Evolutionary conservation across 306 rosid genomes (phyloP).

Genomic region (Pachyrhizus erosus): DNA sequence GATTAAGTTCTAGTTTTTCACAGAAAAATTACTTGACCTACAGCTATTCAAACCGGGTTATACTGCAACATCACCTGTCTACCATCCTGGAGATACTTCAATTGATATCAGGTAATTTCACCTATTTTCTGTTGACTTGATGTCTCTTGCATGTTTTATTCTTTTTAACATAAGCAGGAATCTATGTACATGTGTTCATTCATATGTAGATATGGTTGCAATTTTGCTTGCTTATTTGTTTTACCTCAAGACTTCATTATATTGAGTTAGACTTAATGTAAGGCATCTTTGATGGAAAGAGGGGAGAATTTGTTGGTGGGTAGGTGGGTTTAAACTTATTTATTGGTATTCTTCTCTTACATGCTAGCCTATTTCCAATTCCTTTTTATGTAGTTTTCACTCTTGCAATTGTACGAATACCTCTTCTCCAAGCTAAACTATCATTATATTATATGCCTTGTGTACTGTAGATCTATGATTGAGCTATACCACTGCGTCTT

Average conservation of each 20-base stretch:
- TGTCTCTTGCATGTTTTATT: background rate
- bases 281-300: background rate
- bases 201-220: background rate
- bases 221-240: background rate
- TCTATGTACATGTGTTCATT: background rate
- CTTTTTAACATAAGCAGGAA: background rate
- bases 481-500: background rate
- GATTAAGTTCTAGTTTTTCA: background rate
- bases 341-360: background rate
- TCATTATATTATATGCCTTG: background rate
- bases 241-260: conserved; percentile 1
- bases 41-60: conserved; percentile 25
- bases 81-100: conserved; percentile 17
- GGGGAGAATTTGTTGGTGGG: background rate
- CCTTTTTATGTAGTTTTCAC: conserved; percentile 10
- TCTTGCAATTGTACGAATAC: background rate
- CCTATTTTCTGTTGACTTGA: background rate
- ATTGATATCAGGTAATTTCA: conserved; percentile 55
- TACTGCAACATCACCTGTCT: background rate
- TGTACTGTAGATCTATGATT: background rate
- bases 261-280: background rate
- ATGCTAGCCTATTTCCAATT: background rate
- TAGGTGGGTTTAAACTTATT: background rate
- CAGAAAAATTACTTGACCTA: background rate
- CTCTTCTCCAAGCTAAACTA: background rate